Conservation (phyloP, 2,329 filamentous ascomycete species). For the Onygena corvina region DNA sequence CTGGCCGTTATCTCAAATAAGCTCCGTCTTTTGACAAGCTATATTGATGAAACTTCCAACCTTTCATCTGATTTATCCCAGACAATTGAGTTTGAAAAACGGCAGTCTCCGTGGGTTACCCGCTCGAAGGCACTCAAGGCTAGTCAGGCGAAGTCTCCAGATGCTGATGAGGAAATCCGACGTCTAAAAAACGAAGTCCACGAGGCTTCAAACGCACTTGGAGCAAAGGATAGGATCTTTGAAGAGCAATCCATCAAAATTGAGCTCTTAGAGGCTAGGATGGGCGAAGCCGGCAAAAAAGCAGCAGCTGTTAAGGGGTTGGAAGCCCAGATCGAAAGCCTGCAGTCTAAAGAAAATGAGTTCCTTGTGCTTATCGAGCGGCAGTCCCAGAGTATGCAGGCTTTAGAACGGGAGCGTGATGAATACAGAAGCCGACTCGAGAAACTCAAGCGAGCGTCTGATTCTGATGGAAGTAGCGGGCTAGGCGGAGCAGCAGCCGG, state of each 20-base stretch:
- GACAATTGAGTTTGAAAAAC: constrained; percentile 67
- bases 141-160: constrained; percentile 67
- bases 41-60: constrained; percentile 58
- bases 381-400: constrained; percentile 29
- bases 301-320: constrained; percentile 41
- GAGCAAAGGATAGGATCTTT: constrained; percentile 65
- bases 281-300: constrained; percentile 72
- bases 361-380: constrained; percentile 25
- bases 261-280: constrained; percentile 77
- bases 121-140: constrained; percentile 69
- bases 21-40: constrained; percentile 51
- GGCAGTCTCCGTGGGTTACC: constrained; percentile 66
- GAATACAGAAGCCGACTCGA: constrained; percentile 34
- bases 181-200: constrained; percentile 68
- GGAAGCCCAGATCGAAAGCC: constrained; percentile 31
- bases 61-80: constrained; percentile 59
- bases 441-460: constrained; percentile 31
- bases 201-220: constrained; percentile 60
- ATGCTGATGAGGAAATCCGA: constrained; percentile 73
- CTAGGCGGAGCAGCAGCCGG: constrained; percentile 26
- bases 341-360: constrained; percentile 26
- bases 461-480: constrained; percentile 27
- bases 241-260: constrained; percentile 85
- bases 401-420: constrained; percentile 30
- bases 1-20: constrained; percentile 57